phyloP scores from a whole-genome alignment of 139 green algal species.

The Chlorella vulgaris region DNA sequence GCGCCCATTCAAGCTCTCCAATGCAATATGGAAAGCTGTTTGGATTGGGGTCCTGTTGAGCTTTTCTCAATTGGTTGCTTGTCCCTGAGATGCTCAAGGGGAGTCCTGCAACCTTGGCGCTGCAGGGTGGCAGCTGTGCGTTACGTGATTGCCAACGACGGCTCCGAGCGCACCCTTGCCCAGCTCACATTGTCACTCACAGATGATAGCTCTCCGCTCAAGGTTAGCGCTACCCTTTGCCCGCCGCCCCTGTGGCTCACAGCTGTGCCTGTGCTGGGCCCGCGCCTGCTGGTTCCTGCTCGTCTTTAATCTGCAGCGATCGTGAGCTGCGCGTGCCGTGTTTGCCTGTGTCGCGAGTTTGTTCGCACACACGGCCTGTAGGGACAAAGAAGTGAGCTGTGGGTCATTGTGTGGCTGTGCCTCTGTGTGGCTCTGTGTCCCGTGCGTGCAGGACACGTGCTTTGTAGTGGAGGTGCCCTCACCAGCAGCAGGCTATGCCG shows the following conservation, averaged over 20 bases:
- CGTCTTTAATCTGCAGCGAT: background rate
- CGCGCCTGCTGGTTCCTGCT: background rate
- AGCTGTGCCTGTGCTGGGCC: background rate
- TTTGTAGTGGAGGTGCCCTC: slow-evolving; percentile 64
- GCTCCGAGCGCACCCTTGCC: slow-evolving; percentile 26
- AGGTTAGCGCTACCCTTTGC: background rate
- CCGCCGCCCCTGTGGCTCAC: background rate
- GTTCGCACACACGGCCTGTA: no score
- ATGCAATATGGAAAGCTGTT: no score
- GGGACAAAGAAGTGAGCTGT: no score
- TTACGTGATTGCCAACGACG: slow-evolving; percentile 59
- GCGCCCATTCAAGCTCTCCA: no score
- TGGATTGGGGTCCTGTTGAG: no score
- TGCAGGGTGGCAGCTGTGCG: slow-evolving; percentile 44
- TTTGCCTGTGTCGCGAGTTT: no score
- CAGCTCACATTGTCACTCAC: slow-evolving; percentile 20
- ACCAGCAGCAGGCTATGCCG: slow-evolving; percentile 47
- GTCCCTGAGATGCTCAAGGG: no score
- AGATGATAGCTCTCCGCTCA: slow-evolving; percentile 32
- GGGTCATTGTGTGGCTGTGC: no score
- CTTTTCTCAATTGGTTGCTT: no score
- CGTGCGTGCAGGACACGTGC: slow-evolving; percentile 19
- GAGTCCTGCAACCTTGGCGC: background rate
- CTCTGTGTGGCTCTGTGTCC: no score
- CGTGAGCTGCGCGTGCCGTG: no score